Conservation (phyloP, 2,329 filamentous ascomycete genomes). For the Aspergillus pseudoviridinutans region DNA sequence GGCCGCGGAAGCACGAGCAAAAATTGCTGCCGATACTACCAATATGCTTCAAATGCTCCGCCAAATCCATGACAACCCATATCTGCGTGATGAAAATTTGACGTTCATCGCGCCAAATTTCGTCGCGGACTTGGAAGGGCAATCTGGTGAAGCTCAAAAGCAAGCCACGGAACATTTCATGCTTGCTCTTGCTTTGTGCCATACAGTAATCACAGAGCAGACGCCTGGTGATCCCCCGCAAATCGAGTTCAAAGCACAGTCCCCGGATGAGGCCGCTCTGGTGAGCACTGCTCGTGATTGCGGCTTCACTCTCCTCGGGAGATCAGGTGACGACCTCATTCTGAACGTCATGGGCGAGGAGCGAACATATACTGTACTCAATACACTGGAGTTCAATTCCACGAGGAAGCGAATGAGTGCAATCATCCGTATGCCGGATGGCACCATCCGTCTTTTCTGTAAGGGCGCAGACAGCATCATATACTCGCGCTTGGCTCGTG, state of each 20-base stretch:
- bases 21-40: conserved; percentile 74
- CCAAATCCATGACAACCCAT: conserved; percentile 80
- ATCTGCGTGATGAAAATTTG: conserved; percentile 80
- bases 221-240: conserved; percentile 83
- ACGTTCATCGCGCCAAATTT: conserved; percentile 93
- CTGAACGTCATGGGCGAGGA: conserved; percentile 86
- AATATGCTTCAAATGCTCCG: conserved; percentile 70
- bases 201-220: conserved; percentile 90
- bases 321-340: conserved; percentile 73
- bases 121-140: conserved; percentile 74
- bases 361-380: conserved; percentile 78
- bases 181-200: conserved; percentile 90
- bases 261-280: conserved; percentile 90
- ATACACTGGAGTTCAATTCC: conserved; percentile 96
- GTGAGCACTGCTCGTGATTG: conserved; percentile 93
- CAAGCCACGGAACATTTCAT: conserved; percentile 83
- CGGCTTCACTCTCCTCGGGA: conserved; percentile 87
- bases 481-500: conserved; percentile 80
- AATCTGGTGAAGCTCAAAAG: conserved; percentile 71
- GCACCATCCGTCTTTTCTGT: conserved; percentile 85
- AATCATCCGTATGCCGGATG: conserved; percentile 90
- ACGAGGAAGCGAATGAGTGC: conserved; percentile 96
- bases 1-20: conserved; percentile 63
- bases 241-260: conserved; percentile 95
- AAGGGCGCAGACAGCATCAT: conserved; percentile 98